A percentile compares a stretch with the other conserved stretches of the same genome.
phyloP scores from a whole-genome alignment of 2,329 filamentous ascomycete species.

The Alternaria tenuissima region DNA sequence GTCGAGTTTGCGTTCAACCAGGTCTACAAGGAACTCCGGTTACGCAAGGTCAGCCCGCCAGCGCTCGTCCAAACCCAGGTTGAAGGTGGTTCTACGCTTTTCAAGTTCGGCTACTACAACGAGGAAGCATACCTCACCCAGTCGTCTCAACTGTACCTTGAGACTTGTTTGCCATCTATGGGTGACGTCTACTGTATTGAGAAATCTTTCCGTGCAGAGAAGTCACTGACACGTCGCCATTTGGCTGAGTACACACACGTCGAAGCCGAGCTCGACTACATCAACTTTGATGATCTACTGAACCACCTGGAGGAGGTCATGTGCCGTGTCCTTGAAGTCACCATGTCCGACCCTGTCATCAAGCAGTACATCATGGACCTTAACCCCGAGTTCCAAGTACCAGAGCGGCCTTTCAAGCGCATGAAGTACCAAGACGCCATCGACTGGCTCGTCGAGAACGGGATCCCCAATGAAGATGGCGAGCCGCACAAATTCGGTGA shows the following conservation, averaged over 20 bases:
- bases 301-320: slow-evolving; percentile 86
- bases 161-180: slow-evolving; percentile 88
- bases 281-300: slow-evolving; percentile 89
- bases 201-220: slow-evolving; percentile 98
- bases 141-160: slow-evolving; percentile 95
- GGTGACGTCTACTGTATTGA: slow-evolving; percentile 98
- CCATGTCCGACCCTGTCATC: slow-evolving; percentile 76
- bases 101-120: slow-evolving; percentile 87
- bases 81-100: slow-evolving; percentile 90
- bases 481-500: slow-evolving; percentile 91
- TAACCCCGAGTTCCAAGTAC: slow-evolving; percentile 88
- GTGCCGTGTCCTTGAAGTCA: slow-evolving; percentile 82
- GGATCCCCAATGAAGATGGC: slow-evolving; percentile 92
- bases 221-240: slow-evolving; percentile 91
- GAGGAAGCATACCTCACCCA: slow-evolving; percentile 94
- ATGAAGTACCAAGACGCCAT: slow-evolving; percentile 97
- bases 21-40: slow-evolving; percentile 77
- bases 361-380: slow-evolving; percentile 80
- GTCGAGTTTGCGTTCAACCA: slow-evolving; percentile 82
- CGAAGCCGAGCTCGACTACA: slow-evolving; percentile 95
- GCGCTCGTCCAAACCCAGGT: slow-evolving; percentile 95
- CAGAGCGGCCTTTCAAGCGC: slow-evolving; percentile 85
- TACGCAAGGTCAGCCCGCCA: slow-evolving; percentile 86
- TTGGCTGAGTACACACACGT: slow-evolving; percentile 96
- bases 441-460: slow-evolving; percentile 87